phyloP scores from a whole-genome alignment of 1,284 basidiomycete species.

The Pseudozyma hubeiensis region DNA sequence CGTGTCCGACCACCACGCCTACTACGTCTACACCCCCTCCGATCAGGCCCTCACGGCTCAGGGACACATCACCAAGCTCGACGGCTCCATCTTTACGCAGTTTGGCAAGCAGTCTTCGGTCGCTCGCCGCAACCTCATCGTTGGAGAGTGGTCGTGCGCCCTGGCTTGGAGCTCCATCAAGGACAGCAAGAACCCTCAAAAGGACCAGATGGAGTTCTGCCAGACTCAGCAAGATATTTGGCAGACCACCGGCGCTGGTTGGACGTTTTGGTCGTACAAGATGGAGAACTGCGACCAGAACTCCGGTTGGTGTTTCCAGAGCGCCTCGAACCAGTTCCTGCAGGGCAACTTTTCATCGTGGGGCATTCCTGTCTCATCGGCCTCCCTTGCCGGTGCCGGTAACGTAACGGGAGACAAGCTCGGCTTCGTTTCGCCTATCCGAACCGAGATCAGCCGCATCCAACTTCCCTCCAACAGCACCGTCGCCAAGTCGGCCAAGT shows the following conservation, averaged over 20 bases:
- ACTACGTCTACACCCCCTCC: constrained; percentile 72
- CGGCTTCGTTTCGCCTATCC: constrained; percentile 13
- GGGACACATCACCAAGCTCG: constrained; percentile 61
- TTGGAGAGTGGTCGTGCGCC: constrained; percentile 73
- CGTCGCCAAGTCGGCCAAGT: constrained; percentile 14
- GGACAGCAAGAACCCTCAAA: constrained; percentile 72
- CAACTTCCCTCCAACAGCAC: constrained; percentile 21
- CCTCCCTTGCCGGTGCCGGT: constrained; percentile 3
- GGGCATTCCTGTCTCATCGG: constrained; percentile 41
- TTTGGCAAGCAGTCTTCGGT: constrained; percentile 33
- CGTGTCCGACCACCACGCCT: constrained; percentile 80
- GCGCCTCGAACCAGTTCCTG: constrained; percentile 51
- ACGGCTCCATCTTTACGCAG: constrained; percentile 46
- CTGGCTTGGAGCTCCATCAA: constrained; percentile 75
- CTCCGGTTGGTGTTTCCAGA: constrained; percentile 67
- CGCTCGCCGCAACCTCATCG: constrained; percentile 74
- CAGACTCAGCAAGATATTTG: constrained; percentile 76
- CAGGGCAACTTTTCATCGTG: constrained; percentile 54
- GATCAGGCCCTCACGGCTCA: constrained; percentile 56
- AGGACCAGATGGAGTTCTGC: constrained; percentile 75
- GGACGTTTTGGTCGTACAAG: constrained; percentile 79
- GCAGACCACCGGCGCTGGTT: constrained; percentile 75
- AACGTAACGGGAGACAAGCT: constrained; percentile 26
- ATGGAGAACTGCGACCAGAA: constrained; percentile 66
- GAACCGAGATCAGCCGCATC: constrained; percentile 33